Percentiles rank a stretch among this genome's conserved stretches.
Evolutionary conservation across 768 basidiomycete genomes (phyloP).

Genomic region (Asterophora parasitica): DNA sequence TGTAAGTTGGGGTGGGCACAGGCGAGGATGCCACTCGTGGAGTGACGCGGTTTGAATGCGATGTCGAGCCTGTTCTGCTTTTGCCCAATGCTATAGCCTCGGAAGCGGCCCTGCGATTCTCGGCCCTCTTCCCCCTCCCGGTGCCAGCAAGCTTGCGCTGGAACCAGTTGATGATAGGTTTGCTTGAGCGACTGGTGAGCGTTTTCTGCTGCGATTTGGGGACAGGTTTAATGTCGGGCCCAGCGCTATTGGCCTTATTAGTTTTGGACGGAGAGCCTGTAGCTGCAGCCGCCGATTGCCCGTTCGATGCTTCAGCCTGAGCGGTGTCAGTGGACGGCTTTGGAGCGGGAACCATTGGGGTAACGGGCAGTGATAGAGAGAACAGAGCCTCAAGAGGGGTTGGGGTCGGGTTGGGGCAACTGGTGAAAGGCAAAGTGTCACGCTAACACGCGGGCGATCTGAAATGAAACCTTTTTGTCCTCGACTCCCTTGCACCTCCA

Average conservation of each 20-base stretch:
- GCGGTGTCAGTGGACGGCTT: constrained; percentile 4
- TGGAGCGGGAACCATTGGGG: constrained; percentile 7
- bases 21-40: constrained; percentile 43
- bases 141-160: constrained; percentile 80
- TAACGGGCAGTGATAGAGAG: background rate
- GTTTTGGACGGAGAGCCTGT: constrained; percentile 20
- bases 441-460: background rate
- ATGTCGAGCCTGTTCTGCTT: constrained; percentile 24
- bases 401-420: background rate
- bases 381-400: background rate
- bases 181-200: constrained; percentile 63
- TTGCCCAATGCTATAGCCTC: constrained; percentile 27
- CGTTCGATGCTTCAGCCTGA: constrained; percentile 12
- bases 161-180: constrained; percentile 88
- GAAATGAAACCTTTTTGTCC: background rate
- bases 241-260: constrained; percentile 13
- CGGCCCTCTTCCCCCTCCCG: constrained; percentile 49
- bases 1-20: constrained; percentile 26
- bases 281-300: constrained; percentile 12
- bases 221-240: constrained; percentile 13
- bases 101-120: constrained; percentile 28
- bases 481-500: background rate
- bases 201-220: constrained; percentile 53
- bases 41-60: constrained; percentile 26
- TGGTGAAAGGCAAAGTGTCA: background rate